phyloP scores from a whole-genome alignment of 1,284 basidiomycete genomes.

The Rhodotorula sp. region DNA sequence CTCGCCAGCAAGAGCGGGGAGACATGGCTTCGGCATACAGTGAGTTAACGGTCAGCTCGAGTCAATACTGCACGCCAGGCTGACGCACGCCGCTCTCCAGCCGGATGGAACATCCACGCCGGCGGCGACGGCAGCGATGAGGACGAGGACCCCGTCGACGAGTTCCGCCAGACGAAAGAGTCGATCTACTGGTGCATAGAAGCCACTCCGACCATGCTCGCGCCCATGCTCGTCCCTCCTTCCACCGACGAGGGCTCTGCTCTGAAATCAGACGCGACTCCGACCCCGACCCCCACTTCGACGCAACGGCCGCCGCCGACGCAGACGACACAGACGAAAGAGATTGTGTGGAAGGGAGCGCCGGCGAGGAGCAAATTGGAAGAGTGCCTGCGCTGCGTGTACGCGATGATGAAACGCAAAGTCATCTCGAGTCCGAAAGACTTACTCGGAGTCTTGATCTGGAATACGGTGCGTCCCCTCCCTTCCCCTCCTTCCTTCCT shows the following conservation, averaged over 20 bases:
- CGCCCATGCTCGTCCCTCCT: slow-evolving; percentile 60
- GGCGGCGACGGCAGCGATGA: slow-evolving; percentile 21
- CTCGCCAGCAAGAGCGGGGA: background rate
- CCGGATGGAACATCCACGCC: slow-evolving; percentile 11
- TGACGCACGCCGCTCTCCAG: slow-evolving; percentile 5
- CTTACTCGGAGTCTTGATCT: slow-evolving; percentile 71
- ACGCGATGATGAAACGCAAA: slow-evolving; percentile 41
- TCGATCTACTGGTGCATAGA: slow-evolving; percentile 91
- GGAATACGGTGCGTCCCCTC: slow-evolving; percentile 72
- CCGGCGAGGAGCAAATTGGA: slow-evolving; percentile 37
- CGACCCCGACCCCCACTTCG: slow-evolving; percentile 6
- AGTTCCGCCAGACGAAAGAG: slow-evolving; percentile 68
- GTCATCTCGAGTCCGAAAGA: slow-evolving; percentile 42
- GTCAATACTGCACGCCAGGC: background rate
- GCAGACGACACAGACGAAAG: slow-evolving; percentile 1
- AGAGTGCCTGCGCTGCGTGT: slow-evolving; percentile 30
- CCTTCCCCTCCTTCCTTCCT: too few species aligned
- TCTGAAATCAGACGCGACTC: background rate
- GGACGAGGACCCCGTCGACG: slow-evolving; percentile 30
- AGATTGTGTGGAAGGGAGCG: slow-evolving; percentile 17
- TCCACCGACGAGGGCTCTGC: slow-evolving; percentile 47
- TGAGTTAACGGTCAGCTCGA: background rate
- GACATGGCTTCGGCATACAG: background rate
- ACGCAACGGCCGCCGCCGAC: background rate
- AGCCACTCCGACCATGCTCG: slow-evolving; percentile 83